A percentile compares a stretch with the other conserved stretches of the same genome.
Conservation (phyloP, 2,329 filamentous ascomycete species). For the Stromatinia cepivora region DNA sequence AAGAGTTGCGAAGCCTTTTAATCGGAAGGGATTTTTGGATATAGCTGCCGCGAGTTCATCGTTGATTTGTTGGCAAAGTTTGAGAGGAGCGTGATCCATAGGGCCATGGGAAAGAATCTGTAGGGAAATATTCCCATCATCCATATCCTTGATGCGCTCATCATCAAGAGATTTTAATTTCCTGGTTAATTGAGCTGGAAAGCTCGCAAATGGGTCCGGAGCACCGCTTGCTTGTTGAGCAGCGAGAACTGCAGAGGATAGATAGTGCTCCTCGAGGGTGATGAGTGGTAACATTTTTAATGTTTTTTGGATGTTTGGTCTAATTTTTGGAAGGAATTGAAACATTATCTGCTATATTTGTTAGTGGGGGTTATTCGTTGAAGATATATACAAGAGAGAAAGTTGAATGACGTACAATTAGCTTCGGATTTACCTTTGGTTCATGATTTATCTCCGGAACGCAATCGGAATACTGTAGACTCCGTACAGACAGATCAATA, state of each 20-base stretch:
- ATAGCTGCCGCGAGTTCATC: constrained; percentile 41
- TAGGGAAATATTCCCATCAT: constrained; percentile 33
- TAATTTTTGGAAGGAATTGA: not conserved
- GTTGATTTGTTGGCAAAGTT: constrained; percentile 37
- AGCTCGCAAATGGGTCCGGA: constrained; percentile 32
- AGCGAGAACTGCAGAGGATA: constrained; percentile 29
- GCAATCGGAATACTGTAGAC: not conserved
- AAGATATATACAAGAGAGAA: not conserved
- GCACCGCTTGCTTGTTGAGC: constrained; percentile 11
- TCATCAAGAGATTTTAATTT: constrained; percentile 30
- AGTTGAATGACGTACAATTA: not conserved
- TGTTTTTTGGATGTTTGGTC: not conserved
- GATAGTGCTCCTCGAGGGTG: constrained; percentile 47
- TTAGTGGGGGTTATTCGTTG: not conserved
- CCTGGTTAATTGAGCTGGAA: constrained; percentile 35
- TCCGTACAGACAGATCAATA: not conserved
- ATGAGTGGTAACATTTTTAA: constrained; percentile 40
- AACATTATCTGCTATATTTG: not conserved
- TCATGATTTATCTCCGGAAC: not conserved
- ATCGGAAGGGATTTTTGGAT: constrained; percentile 41
- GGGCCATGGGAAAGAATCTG: constrained; percentile 41
- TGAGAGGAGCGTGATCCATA: constrained; percentile 23
- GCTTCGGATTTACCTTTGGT: not conserved
- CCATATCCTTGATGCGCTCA: constrained; percentile 36
- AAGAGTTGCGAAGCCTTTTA: constrained; percentile 47